A percentile compares a stretch with the other conserved stretches of the same genome.
phyloP scores from a whole-genome alignment of 371 early-diverging fungal species.

The Amoeboradix gromovi region DNA sequence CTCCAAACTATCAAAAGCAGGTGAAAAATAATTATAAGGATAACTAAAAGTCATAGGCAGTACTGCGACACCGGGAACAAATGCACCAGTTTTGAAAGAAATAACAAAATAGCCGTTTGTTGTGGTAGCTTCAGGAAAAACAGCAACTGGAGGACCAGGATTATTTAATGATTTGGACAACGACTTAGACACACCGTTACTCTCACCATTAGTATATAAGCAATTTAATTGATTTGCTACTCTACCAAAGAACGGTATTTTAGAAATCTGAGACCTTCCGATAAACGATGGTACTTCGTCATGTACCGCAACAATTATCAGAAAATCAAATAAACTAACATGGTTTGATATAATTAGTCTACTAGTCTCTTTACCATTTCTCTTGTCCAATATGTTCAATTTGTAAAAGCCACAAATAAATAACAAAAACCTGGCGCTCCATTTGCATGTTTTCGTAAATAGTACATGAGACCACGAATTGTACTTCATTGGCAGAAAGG shows the following conservation, averaged over 20 bases:
- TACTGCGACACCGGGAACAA: neutral
- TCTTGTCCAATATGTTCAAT: neutral
- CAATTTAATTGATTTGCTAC: neutral
- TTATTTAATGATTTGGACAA: neutral
- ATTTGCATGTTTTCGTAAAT: neutral
- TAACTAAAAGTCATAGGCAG: neutral
- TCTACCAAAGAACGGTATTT: neutral
- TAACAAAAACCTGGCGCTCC: neutral
- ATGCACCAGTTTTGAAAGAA: neutral
- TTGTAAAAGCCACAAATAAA: neutral
- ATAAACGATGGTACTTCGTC: neutral
- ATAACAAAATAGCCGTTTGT: neutral
- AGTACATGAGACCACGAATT: neutral
- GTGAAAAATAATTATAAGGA: neutral
- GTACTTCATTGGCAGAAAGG: neutral
- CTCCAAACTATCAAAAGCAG: neutral
- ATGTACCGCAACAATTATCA: neutral
- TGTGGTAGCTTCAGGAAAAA: neutral
- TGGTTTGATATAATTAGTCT: neutral
- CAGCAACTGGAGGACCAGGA: neutral
- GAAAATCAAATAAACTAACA: neutral
- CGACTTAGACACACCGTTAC: neutral
- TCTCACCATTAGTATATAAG: neutral
- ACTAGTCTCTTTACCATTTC: neutral
- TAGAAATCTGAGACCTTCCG: neutral